phyloP scores from a whole-genome alignment of 2,329 filamentous ascomycete species.

The Curvularia sp. region DNA sequence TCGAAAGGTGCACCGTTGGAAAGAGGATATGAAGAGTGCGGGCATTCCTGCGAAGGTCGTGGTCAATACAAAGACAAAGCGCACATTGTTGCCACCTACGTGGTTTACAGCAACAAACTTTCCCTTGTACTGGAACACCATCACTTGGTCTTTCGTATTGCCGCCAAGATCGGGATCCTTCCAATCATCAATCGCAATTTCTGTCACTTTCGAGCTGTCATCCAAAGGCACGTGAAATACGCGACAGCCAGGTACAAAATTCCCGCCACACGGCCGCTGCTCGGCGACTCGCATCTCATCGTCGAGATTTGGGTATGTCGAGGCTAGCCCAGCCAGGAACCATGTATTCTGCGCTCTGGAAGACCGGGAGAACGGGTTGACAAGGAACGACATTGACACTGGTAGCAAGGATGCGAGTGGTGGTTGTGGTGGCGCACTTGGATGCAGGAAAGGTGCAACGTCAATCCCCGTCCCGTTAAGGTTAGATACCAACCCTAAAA shows the following conservation, averaged over 20 bases:
- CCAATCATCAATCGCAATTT: conserved; percentile 39
- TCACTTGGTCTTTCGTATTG: conserved; percentile 63
- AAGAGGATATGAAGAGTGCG: conserved; percentile 71
- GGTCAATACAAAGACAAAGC: not conserved
- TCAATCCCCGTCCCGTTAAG: not conserved
- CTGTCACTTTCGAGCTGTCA: conserved; percentile 27
- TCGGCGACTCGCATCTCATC: conserved; percentile 25
- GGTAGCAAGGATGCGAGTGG: not conserved
- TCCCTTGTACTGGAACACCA: conserved; percentile 69
- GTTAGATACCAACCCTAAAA: not conserved
- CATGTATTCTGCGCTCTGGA: conserved; percentile 33
- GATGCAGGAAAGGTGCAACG: not conserved
- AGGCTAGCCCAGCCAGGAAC: conserved; percentile 33
- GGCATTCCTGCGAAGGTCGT: conserved; percentile 56
- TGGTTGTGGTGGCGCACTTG: conserved; percentile 3
- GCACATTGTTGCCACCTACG: conserved; percentile 51
- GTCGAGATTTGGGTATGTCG: conserved; percentile 31
- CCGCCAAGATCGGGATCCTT: conserved; percentile 30
- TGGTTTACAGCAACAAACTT: conserved; percentile 74
- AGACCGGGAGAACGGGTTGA: conserved; percentile 32
- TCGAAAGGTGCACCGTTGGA: conserved; percentile 70
- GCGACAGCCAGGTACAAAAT: conserved; percentile 29
- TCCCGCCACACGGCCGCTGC: conserved; percentile 25
- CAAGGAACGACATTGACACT: conserved; percentile 26
- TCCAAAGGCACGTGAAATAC: conserved; percentile 36